Conservation (phyloP, 371 early-diverging fungal genomes). For the Blyttiomyces sp. region DNA sequence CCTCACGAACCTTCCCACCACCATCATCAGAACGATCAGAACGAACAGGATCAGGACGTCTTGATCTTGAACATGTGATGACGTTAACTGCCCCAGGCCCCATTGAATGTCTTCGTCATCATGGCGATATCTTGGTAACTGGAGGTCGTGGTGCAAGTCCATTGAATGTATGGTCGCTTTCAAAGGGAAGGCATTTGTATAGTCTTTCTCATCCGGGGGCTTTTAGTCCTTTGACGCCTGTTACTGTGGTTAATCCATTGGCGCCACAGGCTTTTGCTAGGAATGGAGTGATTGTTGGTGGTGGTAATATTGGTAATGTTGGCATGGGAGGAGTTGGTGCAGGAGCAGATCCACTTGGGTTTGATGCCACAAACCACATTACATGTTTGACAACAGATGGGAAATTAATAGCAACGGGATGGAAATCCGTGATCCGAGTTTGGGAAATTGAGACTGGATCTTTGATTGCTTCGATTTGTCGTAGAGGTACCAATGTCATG, state of each 20-base stretch:
- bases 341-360: no score
- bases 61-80: background rate
- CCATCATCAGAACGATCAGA: background rate
- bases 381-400: no score
- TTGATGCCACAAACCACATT: no score
- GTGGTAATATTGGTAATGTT: no score
- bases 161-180: background rate
- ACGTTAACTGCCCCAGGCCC: background rate
- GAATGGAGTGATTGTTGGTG: no score
- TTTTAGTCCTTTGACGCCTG: background rate
- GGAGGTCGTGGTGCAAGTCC: conserved; percentile 21
- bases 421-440: background rate
- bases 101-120: conserved; percentile 13
- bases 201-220: background rate
- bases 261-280: no score
- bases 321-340: no score
- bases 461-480: background rate
- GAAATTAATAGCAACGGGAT: conserved; percentile 1
- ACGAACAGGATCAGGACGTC: no score
- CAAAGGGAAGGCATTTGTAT: background rate
- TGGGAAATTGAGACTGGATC: conserved; percentile 3
- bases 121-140: conserved; percentile 1
- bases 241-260: no score
- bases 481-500: background rate
- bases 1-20: background rate